phyloP scores from a whole-genome alignment of 2,329 filamentous ascomycete species.

The Cadophora malorum region DNA sequence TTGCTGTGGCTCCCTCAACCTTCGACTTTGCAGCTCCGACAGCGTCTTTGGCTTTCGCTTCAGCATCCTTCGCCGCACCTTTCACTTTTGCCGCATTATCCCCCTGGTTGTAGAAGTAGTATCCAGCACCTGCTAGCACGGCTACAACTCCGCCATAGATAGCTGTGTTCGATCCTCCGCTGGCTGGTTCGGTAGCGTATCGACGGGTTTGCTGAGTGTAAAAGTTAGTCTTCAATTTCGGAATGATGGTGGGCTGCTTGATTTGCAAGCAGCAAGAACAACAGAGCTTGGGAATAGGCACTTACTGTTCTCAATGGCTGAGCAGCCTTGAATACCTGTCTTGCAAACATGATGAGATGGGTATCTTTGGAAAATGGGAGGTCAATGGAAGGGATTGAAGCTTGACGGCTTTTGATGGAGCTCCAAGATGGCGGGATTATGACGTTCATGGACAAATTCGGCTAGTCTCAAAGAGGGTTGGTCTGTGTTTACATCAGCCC shows the following conservation, averaged over 20 bases:
- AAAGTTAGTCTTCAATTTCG: constrained; percentile 25
- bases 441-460: neutral
- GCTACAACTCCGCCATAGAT: constrained; percentile 67
- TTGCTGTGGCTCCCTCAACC: constrained; percentile 46
- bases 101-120: constrained; percentile 56
- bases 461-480: neutral
- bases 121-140: constrained; percentile 63
- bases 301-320: constrained; percentile 71
- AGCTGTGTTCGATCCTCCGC: constrained; percentile 59
- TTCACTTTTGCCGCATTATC: constrained; percentile 59
- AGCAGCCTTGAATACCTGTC: constrained; percentile 67
- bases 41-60: constrained; percentile 58
- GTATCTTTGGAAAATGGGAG: neutral
- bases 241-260: neutral
- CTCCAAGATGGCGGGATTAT: constrained; percentile 13
- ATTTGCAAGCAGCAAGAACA: constrained; percentile 4
- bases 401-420: neutral
- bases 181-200: constrained; percentile 71
- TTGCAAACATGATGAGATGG: constrained; percentile 66
- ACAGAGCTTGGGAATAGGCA: constrained; percentile 26
- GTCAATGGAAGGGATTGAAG: constrained; percentile 7
- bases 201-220: constrained; percentile 63
- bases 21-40: constrained; percentile 37
- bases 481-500: neutral
- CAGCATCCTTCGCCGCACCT: constrained; percentile 62